Evolutionary conservation across 441 rosid species (phyloP).

Genomic region (Viola pubescens): DNA sequence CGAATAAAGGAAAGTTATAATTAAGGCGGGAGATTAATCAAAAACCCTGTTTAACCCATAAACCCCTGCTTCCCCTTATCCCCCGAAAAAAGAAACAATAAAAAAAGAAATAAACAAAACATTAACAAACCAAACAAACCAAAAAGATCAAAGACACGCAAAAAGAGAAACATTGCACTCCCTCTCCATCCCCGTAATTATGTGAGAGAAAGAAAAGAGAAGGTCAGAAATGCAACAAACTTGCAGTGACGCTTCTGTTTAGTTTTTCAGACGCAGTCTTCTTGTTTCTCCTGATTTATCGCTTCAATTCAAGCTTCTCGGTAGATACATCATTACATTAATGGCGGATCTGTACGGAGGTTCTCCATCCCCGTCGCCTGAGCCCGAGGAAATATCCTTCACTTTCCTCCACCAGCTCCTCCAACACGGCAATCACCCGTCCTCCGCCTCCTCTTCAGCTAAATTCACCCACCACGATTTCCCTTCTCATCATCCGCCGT

Average conservation of each 20-base stretch:
- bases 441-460: conserved; percentile 32
- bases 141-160: background rate
- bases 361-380: conserved; percentile 25
- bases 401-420: conserved; percentile 45
- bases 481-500: conserved; percentile 16
- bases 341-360: conserved; percentile 48
- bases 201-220: no score
- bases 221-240: no score
- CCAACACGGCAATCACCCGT: conserved; percentile 21
- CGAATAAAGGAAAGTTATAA: background rate
- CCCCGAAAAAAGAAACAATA: background rate
- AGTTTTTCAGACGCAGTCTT: background rate
- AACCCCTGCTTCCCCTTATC: background rate
- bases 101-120: background rate
- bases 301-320: background rate
- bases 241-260: no score
- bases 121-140: background rate
- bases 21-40: conserved; percentile 55
- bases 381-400: conserved; percentile 49
- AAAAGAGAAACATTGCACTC: no score
- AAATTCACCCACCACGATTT: conserved; percentile 20
- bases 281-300: background rate
- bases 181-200: no score
- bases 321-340: no score
- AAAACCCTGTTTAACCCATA: conserved; percentile 2